These are phyloP conservation scores for Sporothrix brasiliensis DNA, from an alignment of 2,329 filamentous ascomycete species.

Conservation along the genomic window DNA sequence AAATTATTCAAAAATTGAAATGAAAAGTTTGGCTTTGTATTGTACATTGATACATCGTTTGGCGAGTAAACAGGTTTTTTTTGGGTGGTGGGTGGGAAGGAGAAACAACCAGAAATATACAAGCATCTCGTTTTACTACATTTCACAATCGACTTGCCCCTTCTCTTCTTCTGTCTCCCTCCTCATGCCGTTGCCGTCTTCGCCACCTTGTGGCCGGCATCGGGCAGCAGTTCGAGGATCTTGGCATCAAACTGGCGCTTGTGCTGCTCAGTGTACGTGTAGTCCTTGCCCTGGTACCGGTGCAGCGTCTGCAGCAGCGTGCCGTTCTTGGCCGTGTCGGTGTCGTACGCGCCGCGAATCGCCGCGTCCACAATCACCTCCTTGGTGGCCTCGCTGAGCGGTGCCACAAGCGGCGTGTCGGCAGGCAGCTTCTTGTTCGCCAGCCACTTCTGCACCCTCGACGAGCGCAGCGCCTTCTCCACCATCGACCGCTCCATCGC, in stretches of 20 bases:
- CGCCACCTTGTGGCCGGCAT: neutral
- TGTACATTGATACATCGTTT: conserved; percentile 6
- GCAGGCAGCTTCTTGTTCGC: neutral
- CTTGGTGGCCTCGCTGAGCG: conserved; percentile 37
- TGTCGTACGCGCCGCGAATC: conserved; percentile 46
- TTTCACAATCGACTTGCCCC: neutral
- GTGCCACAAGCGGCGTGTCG: conserved; percentile 30
- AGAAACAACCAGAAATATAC: conserved; percentile 6
- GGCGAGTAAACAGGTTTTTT: neutral
- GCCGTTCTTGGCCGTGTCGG: neutral
- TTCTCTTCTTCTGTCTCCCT: no score
- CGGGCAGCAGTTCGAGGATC: conserved; percentile 41
- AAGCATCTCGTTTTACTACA: neutral
- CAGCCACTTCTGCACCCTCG: neutral
- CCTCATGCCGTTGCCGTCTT: conserved; percentile 6
- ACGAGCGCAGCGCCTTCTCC: conserved; percentile 30
- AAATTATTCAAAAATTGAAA: no score
- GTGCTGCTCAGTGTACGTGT: conserved; percentile 48
- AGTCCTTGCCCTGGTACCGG: conserved; percentile 46
- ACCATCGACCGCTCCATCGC: conserved; percentile 38
- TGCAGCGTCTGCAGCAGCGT: conserved; percentile 40
- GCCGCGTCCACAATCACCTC: conserved; percentile 45
- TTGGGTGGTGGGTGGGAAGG: neutral
- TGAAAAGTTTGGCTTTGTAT: conserved; percentile 4
- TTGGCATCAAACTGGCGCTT: conserved; percentile 41